Evolutionary conservation across 441 rosid genomes (phyloP).

Genomic region (Populus trichocarpa): DNA sequence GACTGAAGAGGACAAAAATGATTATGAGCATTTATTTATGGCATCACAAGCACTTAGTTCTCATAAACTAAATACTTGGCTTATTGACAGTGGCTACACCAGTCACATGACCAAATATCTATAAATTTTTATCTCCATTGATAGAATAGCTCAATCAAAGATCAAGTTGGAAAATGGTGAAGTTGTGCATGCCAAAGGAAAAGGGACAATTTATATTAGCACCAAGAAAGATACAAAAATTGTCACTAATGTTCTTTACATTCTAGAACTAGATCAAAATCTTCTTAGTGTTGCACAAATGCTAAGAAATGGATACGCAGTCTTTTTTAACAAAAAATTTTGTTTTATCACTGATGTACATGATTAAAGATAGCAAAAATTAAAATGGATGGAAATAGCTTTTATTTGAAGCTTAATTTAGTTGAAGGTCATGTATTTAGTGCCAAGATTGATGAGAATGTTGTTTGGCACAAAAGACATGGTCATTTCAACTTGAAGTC

Average conservation of each 20-base stretch:
- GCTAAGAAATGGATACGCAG: too few species aligned
- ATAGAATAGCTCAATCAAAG: fast-evolving
- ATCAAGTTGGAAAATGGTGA: background rate
- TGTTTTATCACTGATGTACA: too few species aligned
- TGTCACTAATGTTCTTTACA: background rate
- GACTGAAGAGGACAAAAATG: background rate
- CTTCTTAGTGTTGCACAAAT: too few species aligned
- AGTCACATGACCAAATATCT: background rate
- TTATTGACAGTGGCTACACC: background rate
- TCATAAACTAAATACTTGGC: too few species aligned
- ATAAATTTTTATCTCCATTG: background rate
- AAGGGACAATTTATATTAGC: background rate
- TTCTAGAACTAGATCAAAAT: background rate
- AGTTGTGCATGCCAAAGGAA: background rate
- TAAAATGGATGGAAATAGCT: background rate
- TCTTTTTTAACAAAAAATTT: too few species aligned
- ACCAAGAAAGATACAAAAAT: background rate
- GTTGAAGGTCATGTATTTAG: background rate
- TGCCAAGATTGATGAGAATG: too few species aligned
- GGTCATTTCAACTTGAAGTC: background rate
- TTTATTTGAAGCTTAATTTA: background rate
- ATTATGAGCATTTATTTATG: too few species aligned
- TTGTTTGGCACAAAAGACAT: background rate
- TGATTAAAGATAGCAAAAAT: too few species aligned
- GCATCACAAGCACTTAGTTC: fast-evolving